These are phyloP conservation scores for Triticum urartu DNA, from an alignment of 176 grass and related monocot species.

Conservation along the genomic window DNA sequence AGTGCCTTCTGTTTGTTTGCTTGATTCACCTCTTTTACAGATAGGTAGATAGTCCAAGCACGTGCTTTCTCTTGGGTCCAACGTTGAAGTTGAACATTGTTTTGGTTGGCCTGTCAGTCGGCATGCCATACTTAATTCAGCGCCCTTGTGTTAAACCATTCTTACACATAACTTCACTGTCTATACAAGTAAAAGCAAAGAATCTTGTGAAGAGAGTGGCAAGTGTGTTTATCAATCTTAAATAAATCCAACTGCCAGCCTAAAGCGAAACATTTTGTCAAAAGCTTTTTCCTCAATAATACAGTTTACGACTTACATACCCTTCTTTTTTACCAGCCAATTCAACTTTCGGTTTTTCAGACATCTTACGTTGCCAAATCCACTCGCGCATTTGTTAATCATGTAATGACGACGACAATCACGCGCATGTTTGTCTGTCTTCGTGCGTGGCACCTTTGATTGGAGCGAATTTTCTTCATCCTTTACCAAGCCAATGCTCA, in stretches of 20 bases:
- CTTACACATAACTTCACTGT: too few species aligned
- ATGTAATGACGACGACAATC: not conserved
- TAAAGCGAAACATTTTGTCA: not conserved
- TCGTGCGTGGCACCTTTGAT: not conserved
- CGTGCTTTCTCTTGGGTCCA: not conserved
- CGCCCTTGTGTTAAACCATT: not conserved
- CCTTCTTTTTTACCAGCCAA: not conserved
- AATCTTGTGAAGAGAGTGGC: not conserved
- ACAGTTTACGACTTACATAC: not conserved
- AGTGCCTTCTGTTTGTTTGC: not conserved
- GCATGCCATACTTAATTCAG: not conserved
- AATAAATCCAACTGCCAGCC: not conserved
- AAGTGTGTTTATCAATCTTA: not conserved
- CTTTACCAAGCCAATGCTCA: not conserved
- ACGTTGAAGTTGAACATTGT: not conserved
- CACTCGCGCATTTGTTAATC: conserved; percentile 7
- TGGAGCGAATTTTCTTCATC: not conserved
- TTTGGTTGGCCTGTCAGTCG: not conserved
- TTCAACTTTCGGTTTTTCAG: not conserved
- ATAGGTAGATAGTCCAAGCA: not conserved
- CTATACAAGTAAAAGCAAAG: not conserved
- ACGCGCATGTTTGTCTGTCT: not conserved
- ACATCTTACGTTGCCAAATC: not conserved
- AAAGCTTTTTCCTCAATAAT: not conserved
- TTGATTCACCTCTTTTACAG: not conserved